Conservation (phyloP, 1,284 basidiomycete species). For the Cryptococcus deneoformans region DNA sequence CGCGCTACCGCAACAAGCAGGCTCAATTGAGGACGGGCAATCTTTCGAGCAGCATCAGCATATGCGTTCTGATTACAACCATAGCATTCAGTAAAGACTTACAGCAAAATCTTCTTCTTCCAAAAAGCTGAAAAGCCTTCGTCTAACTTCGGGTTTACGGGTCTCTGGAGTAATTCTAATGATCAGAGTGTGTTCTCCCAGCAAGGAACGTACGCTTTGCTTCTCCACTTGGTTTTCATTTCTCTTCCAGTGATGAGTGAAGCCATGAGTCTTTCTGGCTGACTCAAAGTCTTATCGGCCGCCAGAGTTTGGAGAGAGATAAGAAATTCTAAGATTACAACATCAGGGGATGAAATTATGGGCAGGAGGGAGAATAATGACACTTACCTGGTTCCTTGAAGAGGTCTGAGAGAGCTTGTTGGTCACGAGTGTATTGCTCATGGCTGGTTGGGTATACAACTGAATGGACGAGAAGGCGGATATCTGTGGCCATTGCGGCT, state of each 20-base stretch:
- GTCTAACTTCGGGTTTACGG: conserved; percentile 42
- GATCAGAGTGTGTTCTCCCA: neutral
- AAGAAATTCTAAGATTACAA: conserved; percentile 33
- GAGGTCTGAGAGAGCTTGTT: conserved; percentile 32
- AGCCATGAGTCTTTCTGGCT: conserved; percentile 41
- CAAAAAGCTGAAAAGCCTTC: conserved; percentile 45
- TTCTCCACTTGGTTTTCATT: conserved; percentile 49
- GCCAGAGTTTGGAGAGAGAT: conserved; percentile 41
- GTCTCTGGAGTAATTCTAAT: conserved; percentile 42
- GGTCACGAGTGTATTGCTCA: conserved; percentile 38
- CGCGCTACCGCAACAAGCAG: conserved; percentile 46
- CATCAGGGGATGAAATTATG: neutral
- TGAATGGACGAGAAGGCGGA: conserved; percentile 32
- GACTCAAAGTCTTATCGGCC: conserved; percentile 30
- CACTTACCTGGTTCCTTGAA: conserved; percentile 42
- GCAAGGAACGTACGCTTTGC: conserved; percentile 33
- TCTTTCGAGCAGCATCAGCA: conserved; percentile 19
- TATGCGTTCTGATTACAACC: neutral
- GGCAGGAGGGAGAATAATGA: neutral
- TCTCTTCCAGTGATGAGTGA: conserved; percentile 45
- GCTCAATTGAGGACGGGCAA: conserved; percentile 46
- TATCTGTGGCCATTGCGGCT: conserved; percentile 15
- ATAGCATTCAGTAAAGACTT: conserved; percentile 3
- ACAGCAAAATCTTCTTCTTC: conserved; percentile 42
- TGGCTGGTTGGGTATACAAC: conserved; percentile 35